Conservation (phyloP, 179 eudicot species). For the Beta lomatogona region DNA sequence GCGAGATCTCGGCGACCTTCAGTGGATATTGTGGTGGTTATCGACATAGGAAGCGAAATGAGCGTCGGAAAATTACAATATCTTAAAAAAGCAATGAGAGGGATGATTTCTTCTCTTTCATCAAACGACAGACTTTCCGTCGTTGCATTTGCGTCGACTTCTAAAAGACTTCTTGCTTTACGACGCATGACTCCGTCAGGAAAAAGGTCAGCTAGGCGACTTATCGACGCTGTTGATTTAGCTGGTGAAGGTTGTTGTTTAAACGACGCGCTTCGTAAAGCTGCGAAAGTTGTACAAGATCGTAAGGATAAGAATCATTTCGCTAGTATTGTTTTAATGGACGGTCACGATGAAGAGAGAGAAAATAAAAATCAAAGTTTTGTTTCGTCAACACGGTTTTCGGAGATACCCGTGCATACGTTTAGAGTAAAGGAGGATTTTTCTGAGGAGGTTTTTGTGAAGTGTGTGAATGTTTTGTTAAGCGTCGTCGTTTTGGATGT, state of each 20-base stretch:
- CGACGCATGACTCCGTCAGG: conserved; percentile 77
- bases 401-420: conserved; percentile 76
- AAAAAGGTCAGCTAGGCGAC: conserved; percentile 65
- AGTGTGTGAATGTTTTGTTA: conserved; percentile 53
- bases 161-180: conserved; percentile 67
- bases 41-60: conserved; percentile 67
- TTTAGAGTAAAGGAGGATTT: conserved; percentile 39
- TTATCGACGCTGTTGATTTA: conserved; percentile 60
- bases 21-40: conserved; percentile 68
- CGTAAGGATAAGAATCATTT: conserved; percentile 78
- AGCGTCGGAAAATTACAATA: conserved; percentile 53
- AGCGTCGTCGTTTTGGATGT: conserved; percentile 88
- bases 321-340: conserved; percentile 64
- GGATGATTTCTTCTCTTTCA: conserved; percentile 71
- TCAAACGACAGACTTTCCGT: conserved; percentile 83
- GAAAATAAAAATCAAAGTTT: conserved; percentile 9
- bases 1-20: conserved; percentile 51
- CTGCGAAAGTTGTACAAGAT: conserved; percentile 76
- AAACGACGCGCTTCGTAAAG: conserved; percentile 66
- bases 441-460: conserved; percentile 60
- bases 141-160: conserved; percentile 65
- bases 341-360: conserved; percentile 52
- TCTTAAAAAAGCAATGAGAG: conserved; percentile 70
- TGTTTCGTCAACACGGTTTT: conserved; percentile 65
- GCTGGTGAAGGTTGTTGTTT: conserved; percentile 55